Base-by-base conservation (phyloP, 179 eudicot genomes). In the Beta lomatogona region DNA sequence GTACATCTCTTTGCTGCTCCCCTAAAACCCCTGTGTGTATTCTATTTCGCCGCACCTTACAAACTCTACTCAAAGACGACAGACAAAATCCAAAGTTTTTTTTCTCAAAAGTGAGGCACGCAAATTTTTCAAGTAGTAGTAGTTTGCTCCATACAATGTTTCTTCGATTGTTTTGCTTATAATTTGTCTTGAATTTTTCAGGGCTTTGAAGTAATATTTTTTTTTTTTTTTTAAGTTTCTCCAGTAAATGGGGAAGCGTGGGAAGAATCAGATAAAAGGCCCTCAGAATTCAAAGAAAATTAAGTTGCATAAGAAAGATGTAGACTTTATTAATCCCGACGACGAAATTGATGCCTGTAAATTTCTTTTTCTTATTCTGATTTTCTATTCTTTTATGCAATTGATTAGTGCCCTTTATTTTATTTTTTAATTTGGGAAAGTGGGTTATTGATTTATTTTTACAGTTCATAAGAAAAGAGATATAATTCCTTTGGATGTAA, bases 381-480 rank as follows among this genome's bases (percentile, higher is more conserved):
- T 14, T 64, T 80, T 31, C 3, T 52, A 69, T 77, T 31, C 0
- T 46, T 55, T 63, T 1, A 52, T 18, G 19, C 16, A 70, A 6
- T 71, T 3, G 3, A 44, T n/a, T 31, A 9, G 31, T 25, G 67
- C 10, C 16, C 36, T 48, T 55, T 41, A 1, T 72, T 55, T 18
- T 21, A 10, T 15, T 77, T 22, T 28, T 63, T 28, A 19, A 21
- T 54, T 5, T 59, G 54, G n/a, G 65, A 18, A 16, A 63, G 13
- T 55, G 58, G 77, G 64, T 19, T 12, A 69, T 28, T 52, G 58
- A 50, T 82, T 46, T 57, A 31, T 64, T 13, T 50, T 75, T 84
- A 79, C 83, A 97, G 99, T 97, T 93, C 99, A 97, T 88, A 92
- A 91, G 87, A 91, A 93, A 78, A 93, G 97, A 83, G 99, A 97